phyloP scores from a whole-genome alignment of 2,329 filamentous ascomycete genomes.

The Sporothrix pallida region DNA sequence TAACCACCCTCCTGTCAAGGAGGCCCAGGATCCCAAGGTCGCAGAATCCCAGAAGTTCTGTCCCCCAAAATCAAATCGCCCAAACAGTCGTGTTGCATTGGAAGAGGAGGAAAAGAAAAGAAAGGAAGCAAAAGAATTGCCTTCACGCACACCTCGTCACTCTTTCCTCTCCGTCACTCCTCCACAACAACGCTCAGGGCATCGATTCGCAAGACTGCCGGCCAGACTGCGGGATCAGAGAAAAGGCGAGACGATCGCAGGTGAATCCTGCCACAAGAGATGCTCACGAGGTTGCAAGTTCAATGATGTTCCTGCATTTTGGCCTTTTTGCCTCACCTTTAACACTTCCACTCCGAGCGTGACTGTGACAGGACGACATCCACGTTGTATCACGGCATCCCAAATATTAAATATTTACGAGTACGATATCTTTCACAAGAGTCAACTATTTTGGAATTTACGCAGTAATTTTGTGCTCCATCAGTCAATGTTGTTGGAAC shows the following conservation, averaged over 20 bases:
- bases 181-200: background rate
- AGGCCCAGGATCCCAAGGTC: background rate
- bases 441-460: too few relatives aligned
- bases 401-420: too few relatives aligned
- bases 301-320: background rate
- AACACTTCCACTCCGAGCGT: background rate
- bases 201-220: background rate
- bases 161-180: background rate
- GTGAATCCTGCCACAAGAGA: background rate
- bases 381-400: constrained; percentile 21
- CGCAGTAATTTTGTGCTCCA: background rate
- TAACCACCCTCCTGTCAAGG: constrained; percentile 13
- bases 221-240: background rate
- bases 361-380: constrained; percentile 1
- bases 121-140: background rate
- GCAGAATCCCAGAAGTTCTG: too few relatives aligned
- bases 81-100: constrained; percentile 19
- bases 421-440: too few relatives aligned
- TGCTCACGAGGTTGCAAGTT: background rate
- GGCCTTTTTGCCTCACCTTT: background rate
- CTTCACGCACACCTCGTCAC: background rate
- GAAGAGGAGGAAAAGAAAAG: background rate
- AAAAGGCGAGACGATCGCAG: background rate
- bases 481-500: background rate
- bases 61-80: background rate